Percentiles rank a stretch among this genome's conserved stretches.
Evolutionary conservation across 1,284 basidiomycete genomes (phyloP).

Genomic region (Mycena sp.): DNA sequence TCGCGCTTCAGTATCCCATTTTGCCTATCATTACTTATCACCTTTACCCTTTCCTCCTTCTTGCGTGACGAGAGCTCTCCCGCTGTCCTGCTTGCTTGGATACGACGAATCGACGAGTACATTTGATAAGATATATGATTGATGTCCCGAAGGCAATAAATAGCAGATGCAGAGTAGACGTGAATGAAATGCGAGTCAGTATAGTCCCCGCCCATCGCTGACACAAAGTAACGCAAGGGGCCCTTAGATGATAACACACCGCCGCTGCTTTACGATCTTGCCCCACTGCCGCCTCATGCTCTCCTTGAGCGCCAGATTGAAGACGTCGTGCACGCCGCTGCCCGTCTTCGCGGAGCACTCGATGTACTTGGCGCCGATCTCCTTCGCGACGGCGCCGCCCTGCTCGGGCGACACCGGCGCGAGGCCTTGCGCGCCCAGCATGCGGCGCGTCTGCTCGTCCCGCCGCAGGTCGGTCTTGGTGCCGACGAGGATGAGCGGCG

Average conservation of each 20-base stretch:
- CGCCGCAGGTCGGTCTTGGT: constrained; percentile 93
- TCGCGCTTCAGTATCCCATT: too few relatives aligned
- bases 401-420: constrained; percentile 85
- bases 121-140: constrained; percentile 5
- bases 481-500: constrained; percentile 92
- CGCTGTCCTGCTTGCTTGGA: background rate
- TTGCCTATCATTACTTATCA: too few relatives aligned
- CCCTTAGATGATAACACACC: constrained; percentile 69
- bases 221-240: background rate
- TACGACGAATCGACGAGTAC: background rate
- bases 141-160: constrained; percentile 14
- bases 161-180: constrained; percentile 16
- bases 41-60: too few relatives aligned
- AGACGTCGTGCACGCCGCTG: constrained; percentile 91
- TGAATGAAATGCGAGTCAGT: background rate
- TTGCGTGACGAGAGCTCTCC: background rate
- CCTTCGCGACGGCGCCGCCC: constrained; percentile 82
- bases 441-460: constrained; percentile 89
- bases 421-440: constrained; percentile 93
- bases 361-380: constrained; percentile 95
- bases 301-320: constrained; percentile 89
- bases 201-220: background rate
- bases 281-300: constrained; percentile 83
- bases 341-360: constrained; percentile 97
- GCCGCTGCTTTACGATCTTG: constrained; percentile 75